Conservation (phyloP, 164 flowering plant genomes). For the Kalanchoe fedtschenkoi region DNA sequence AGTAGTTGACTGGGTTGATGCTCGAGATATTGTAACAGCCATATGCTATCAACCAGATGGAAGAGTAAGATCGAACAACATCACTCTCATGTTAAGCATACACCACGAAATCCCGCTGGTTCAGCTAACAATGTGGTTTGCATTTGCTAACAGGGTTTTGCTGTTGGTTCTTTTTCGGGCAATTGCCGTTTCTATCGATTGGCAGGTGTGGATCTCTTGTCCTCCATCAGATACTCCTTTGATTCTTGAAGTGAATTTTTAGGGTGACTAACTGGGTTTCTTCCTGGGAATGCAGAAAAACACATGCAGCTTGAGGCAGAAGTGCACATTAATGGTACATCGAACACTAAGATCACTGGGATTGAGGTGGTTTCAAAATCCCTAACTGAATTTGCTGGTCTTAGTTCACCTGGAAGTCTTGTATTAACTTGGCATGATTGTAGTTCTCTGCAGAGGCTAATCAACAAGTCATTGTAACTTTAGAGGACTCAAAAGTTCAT, state of each 20-base stretch:
- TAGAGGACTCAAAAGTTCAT: slow-evolving; percentile 71
- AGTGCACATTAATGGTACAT: slow-evolving; percentile 32
- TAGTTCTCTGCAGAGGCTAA: slow-evolving; percentile 51
- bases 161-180: slow-evolving; percentile 64
- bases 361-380: slow-evolving; percentile 44
- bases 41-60: slow-evolving; percentile 70
- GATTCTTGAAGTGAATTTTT: neutral
- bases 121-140: slow-evolving; percentile 3
- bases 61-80: slow-evolving; percentile 26
- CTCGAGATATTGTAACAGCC: slow-evolving; percentile 57
- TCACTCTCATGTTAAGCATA: neutral
- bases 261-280: neutral
- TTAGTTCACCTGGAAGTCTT: slow-evolving; percentile 1
- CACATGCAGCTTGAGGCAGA: slow-evolving; percentile 15
- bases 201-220: slow-evolving; percentile 35
- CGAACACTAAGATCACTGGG: slow-evolving; percentile 60
- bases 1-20: slow-evolving; percentile 82
- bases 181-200: slow-evolving; percentile 52
- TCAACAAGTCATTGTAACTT: slow-evolving; percentile 53
- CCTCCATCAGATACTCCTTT: neutral
- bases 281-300: neutral
- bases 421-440: slow-evolving; percentile 1
- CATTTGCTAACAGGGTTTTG: slow-evolving; percentile 43
- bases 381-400: neutral
- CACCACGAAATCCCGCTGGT: neutral